Conservation (phyloP, 2,329 filamentous ascomycete genomes). For the Penicillium psychrosexuale region DNA sequence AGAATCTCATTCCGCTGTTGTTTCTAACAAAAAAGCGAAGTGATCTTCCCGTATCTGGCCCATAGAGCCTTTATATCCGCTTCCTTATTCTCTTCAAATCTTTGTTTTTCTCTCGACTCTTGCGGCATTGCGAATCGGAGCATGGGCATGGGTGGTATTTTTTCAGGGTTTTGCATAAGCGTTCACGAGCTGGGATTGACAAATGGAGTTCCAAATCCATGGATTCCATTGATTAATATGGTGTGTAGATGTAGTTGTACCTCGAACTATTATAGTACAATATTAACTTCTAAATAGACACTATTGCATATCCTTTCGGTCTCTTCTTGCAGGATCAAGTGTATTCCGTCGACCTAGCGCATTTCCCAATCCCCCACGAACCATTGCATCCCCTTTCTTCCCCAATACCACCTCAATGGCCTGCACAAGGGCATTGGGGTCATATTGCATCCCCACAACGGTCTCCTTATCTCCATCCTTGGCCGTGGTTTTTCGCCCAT, state of each 20-base stretch:
- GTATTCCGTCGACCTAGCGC: constrained; percentile 60
- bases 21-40: constrained; percentile 15
- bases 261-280: neutral
- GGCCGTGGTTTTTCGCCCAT: constrained; percentile 59
- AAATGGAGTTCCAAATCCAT: neutral
- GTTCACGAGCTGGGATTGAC: neutral
- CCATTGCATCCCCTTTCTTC: constrained; percentile 54
- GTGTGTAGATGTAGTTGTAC: neutral
- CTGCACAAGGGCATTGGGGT: constrained; percentile 69
- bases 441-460: constrained; percentile 63
- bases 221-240: neutral
- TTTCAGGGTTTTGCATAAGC: neutral
- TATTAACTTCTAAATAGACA: neutral
- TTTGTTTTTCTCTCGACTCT: neutral
- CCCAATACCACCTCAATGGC: constrained; percentile 76
- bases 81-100: neutral
- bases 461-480: constrained; percentile 47
- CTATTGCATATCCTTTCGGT: neutral
- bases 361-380: constrained; percentile 35
- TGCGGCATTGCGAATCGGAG: constrained; percentile 7
- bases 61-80: neutral
- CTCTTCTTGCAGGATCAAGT: constrained; percentile 34
- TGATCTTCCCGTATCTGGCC: neutral
- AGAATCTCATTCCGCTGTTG: constrained; percentile 40
- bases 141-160: neutral